phyloP scores from a whole-genome alignment of 148 eudicot genomes.

The Nepenthes mirabilis region DNA sequence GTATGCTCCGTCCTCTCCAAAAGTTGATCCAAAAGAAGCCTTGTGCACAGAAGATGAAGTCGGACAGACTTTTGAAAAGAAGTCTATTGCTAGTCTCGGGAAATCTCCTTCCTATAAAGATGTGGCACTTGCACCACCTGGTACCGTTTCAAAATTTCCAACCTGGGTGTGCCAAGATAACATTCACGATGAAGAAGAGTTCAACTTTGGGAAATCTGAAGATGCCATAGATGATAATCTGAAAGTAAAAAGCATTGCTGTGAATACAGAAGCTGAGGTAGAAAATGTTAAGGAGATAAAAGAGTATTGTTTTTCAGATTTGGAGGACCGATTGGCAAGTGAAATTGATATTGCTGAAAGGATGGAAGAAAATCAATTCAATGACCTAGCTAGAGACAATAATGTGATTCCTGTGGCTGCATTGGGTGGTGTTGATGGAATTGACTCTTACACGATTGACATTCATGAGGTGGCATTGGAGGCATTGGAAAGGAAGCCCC shows the following conservation, averaged over 20 bases:
- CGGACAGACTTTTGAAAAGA: conserved; percentile 37
- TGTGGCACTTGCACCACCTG: conserved; percentile 97
- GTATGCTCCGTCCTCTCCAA: conserved; percentile 50
- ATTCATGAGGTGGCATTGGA: conserved; percentile 36
- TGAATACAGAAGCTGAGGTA: conserved; percentile 12
- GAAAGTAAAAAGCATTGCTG: conserved; percentile 16
- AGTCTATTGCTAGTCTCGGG: conserved; percentile 72
- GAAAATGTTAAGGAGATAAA: conserved; percentile 23
- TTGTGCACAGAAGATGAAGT: conserved; percentile 32
- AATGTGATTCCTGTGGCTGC: conserved; percentile 12
- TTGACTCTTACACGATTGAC: conserved; percentile 31
- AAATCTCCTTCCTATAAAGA: conserved; percentile 98
- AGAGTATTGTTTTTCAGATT: conserved; percentile 16
- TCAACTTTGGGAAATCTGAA: conserved; percentile 18
- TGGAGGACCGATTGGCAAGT: conserved; percentile 15
- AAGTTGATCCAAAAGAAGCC: conserved; percentile 27
- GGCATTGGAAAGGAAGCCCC: conserved; percentile 22
- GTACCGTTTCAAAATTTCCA: conserved; percentile 67
- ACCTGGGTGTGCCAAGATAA: conserved; percentile 29
- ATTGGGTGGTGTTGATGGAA: conserved; percentile 17
- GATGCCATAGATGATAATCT: conserved; percentile 11
- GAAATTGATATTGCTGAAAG: conserved; percentile 14
- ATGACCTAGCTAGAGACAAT: conserved; percentile 17
- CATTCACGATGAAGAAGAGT: conserved; percentile 17
- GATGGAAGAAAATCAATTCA: conserved; percentile 26